Base-by-base conservation (phyloP, 78 protist genomes). In the Speleostelium caveatum region DNA sequence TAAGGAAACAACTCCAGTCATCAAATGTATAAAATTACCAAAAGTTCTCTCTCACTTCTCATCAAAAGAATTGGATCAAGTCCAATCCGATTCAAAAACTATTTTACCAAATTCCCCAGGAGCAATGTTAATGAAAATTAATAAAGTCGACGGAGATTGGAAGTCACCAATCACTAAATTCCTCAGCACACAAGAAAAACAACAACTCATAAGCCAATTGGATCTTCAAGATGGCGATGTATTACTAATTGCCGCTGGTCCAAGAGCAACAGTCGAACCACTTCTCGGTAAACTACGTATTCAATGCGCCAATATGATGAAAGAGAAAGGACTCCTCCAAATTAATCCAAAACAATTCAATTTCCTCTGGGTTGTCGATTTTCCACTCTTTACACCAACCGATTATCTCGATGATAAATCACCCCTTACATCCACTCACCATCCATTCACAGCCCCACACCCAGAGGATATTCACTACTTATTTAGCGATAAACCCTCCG, bases 371-470 rank as follows among this genome's bases (percentile, higher is more conserved):
- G 96, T 96, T 19, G 87, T n/a, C 0, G 97, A 97, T 63, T 97
- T 95, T 86, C 98, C 98, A 4, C 69, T 95, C 32, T 96, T 95
- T 61, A 95, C 83, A 33, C 89, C 89, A 28, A 5, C 66, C 1
- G 80, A 61, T 38, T 86, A 74, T 33, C 26, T 68, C 36, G 26
- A 33, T 36, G 96, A 87, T 12, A 30, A 36, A 6, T 73, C 85
- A 17, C 41, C 74, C 28, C 16, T 91, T 3, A 36, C 19, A 38
- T 26, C 95, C 16, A 65, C 79, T 4, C 98, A 97, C 73, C 97
- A 97, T 62, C 98, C 98, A 42, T 97, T 97, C 86, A 97, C 98
- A 2, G 93, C 97, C 0, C 98, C 98, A 3, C 92, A 73, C 51
- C 92, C 86, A 16, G 95, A 85, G 6, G 97, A 96, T 71, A 61